phyloP scores from a whole-genome alignment of 176 grass and related monocot genomes.

The Juncus effusus region DNA sequence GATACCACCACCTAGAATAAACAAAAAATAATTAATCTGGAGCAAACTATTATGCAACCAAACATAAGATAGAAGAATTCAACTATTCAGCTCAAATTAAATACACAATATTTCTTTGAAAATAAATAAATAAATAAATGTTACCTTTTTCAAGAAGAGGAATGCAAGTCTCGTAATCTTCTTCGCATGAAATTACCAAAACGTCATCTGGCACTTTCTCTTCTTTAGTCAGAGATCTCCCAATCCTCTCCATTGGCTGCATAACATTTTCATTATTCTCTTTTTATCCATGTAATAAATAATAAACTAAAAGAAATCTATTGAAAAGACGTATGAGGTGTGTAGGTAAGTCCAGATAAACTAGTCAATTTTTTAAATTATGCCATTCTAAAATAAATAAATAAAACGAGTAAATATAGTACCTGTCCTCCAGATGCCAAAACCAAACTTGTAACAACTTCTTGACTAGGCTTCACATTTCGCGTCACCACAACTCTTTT shows the following conservation, averaged over 20 bases:
- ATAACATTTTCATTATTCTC: not conserved
- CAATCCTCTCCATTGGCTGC: constrained; percentile 74
- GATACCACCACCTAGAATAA: constrained; percentile 38
- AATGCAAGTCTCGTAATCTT: constrained; percentile 57
- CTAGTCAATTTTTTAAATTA: too few species aligned
- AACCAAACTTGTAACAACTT: constrained; percentile 61
- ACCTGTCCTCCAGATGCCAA: constrained; percentile 66
- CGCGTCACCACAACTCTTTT: constrained; percentile 64
- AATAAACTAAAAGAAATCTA: constrained; percentile 2
- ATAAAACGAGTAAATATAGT: constrained; percentile 12
- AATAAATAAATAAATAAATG: not conserved
- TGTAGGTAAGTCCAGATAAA: too few species aligned
- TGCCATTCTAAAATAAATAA: too few species aligned
- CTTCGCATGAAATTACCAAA: constrained; percentile 74
- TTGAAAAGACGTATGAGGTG: constrained; percentile 9
- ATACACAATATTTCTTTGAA: not conserved
- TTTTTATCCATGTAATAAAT: not conserved
- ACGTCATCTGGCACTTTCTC: constrained; percentile 51
- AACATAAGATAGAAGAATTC: not conserved
- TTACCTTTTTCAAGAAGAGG: constrained; percentile 73
- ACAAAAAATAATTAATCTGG: not conserved
- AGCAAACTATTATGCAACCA: constrained; percentile 1
- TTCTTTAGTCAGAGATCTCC: constrained; percentile 60
- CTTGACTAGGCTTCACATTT: constrained; percentile 69
- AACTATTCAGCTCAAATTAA: too few species aligned